phyloP scores from a whole-genome alignment of 257 asterid species.

The Jacaranda copaia region DNA sequence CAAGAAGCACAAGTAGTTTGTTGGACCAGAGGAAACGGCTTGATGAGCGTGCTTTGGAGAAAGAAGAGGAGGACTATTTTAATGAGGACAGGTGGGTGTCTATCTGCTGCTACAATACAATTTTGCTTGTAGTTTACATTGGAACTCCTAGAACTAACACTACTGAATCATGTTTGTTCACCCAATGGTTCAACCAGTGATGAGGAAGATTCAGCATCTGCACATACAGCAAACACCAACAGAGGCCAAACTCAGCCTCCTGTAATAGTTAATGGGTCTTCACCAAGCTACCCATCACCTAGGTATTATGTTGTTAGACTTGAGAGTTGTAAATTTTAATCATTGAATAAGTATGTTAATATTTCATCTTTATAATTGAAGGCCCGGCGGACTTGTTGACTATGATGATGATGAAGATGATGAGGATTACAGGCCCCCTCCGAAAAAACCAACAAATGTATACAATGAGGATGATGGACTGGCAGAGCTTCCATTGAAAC shows the following conservation, averaged over 20 bases:
- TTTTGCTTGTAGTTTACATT: background rate
- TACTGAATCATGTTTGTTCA: conserved; percentile 22
- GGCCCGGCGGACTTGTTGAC: conserved; percentile 95
- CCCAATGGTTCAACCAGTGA: conserved; percentile 53
- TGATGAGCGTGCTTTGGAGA: conserved; percentile 93
- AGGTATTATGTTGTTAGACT: conserved; percentile 54
- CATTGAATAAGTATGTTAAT: conserved; percentile 15
- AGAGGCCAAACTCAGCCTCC: conserved; percentile 55
- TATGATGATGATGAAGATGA: conserved; percentile 97
- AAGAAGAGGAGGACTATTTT: conserved; percentile 96
- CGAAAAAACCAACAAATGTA: conserved; percentile 55
- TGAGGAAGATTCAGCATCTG: conserved; percentile 96
- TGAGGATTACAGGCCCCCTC: conserved; percentile 93
- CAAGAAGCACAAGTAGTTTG: conserved; percentile 53
- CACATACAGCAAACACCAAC: conserved; percentile 54
- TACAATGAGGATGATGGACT: conserved; percentile 68
- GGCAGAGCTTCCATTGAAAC: conserved; percentile 71
- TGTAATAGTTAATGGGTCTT: conserved; percentile 66
- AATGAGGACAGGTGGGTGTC: conserved; percentile 88
- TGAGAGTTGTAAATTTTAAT: background rate
- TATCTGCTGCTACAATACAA: conserved; percentile 16
- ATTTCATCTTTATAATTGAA: conserved; percentile 40
- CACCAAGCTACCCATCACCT: conserved; percentile 47
- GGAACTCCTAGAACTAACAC: background rate
- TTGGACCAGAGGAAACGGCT: conserved; percentile 79